These are phyloP conservation scores for Trichodelitschia bisporula DNA, from an alignment of 495 filamentous ascomycete genomes.

Conservation along the genomic window DNA sequence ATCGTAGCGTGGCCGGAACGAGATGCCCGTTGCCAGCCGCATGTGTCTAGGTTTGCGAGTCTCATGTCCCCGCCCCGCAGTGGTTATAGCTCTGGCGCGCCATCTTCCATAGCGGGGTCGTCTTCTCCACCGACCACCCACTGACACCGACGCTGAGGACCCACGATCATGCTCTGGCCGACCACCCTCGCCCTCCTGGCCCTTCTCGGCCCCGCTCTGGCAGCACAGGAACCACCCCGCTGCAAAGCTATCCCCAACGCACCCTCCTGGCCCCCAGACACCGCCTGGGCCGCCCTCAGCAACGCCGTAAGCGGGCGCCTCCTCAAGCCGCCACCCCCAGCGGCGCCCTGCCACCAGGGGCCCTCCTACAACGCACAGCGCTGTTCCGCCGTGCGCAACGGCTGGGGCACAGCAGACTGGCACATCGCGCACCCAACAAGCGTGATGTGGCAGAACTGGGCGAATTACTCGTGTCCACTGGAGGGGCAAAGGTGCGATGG, in stretches of 20 bases:
- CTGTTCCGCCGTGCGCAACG: background rate
- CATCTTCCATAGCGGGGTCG: no score
- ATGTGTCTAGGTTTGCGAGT: no score
- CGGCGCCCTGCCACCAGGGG: conserved; percentile 2
- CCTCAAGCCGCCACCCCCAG: background rate
- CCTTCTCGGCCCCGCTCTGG: no score
- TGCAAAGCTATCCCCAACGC: background rate
- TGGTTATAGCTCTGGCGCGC: no score
- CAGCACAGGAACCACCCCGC: no score
- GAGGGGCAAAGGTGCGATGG: background rate
- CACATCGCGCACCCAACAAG: background rate
- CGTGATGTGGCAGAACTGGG: background rate
- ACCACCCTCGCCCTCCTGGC: no score
- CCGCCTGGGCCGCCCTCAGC: background rate
- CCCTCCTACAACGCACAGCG: background rate
- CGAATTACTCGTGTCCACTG: background rate
- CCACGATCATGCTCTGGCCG: no score
- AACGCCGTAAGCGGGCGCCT: background rate
- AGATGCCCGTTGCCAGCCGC: no score
- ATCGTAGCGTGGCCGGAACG: no score
- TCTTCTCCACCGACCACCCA: no score
- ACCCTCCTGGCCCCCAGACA: background rate
- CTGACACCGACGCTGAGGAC: no score
- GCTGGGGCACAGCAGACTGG: background rate
- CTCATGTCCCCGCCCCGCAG: no score